A percentile compares a stretch with the other conserved stretches of the same genome.
phyloP scores from a whole-genome alignment of 345 rosid species.

The Eucalyptus erythrocorys region DNA sequence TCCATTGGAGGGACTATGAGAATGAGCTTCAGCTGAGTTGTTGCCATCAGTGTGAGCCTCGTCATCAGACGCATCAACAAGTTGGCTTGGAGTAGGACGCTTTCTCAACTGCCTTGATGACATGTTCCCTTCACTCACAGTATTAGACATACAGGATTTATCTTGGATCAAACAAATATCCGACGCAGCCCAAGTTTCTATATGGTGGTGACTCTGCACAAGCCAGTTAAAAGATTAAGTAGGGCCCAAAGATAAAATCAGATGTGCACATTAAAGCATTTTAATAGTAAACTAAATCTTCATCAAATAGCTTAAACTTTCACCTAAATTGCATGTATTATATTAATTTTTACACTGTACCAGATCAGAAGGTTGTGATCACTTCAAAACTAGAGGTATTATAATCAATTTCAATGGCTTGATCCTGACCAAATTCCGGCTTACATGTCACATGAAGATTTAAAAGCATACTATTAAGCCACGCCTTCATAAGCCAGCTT shows the following conservation, averaged over 20 bases:
- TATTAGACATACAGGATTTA: slow-evolving; percentile 2
- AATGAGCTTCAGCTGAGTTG: slow-evolving; percentile 6
- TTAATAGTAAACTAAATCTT: not conserved
- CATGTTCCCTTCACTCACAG: slow-evolving; percentile 1
- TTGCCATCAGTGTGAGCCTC: slow-evolving; percentile 12
- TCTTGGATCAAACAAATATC: not conserved
- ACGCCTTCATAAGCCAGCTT: not conserved
- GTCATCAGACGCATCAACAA: slow-evolving; percentile 22
- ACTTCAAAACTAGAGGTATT: not conserved
- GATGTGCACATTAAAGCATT: not conserved
- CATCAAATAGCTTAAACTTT: not conserved
- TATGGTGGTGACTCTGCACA: not conserved
- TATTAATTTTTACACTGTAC: not conserved
- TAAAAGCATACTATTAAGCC: not conserved
- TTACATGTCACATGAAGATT: not conserved
- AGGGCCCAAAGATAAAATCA: not conserved
- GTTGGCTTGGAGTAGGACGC: slow-evolving; percentile 1
- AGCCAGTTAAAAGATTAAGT: not conserved
- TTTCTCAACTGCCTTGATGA: slow-evolving; percentile 20
- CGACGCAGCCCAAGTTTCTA: not conserved
- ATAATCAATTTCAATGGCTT: not conserved
- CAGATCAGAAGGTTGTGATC: not conserved
- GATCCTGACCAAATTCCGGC: not conserved
- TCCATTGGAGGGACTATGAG: not conserved
- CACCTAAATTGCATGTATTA: not conserved